Percentiles rank a stretch among this genome's conserved stretches.
These are phyloP conservation scores for Backusella parvicylindrica DNA, from an alignment of 192 early-diverging fungal genomes.

Conservation along the genomic window DNA sequence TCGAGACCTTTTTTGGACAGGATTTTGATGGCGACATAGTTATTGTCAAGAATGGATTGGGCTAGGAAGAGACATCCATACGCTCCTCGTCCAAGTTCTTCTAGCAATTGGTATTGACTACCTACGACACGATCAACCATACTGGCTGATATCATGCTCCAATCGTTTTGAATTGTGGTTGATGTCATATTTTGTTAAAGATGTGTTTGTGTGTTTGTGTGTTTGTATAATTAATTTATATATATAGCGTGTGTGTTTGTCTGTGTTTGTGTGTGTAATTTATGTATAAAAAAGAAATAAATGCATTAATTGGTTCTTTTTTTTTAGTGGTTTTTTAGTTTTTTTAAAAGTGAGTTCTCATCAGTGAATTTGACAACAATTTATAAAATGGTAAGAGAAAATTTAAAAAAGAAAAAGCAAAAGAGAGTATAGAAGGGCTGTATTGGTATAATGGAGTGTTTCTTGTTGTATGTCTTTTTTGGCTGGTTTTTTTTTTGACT, in stretches of 20 bases:
- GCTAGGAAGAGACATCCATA: slow-evolving; percentile 74
- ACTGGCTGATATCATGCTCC: neutral
- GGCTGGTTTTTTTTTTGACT: neutral
- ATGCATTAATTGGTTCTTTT: neutral
- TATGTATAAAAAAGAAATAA: neutral
- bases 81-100: slow-evolving; percentile 65
- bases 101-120: slow-evolving; percentile 36
- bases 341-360: neutral
- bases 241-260: neutral
- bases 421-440: neutral
- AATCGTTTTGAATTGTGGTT: neutral
- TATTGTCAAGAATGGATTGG: slow-evolving; percentile 41
- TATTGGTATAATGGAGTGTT: neutral
- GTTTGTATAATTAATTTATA: too few relatives aligned
- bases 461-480: neutral
- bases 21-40: slow-evolving; percentile 62
- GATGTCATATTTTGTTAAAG: neutral
- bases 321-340: neutral
- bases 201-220: neutral
- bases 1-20: slow-evolving; percentile 44
- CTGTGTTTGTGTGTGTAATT: neutral
- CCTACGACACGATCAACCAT: slow-evolving; percentile 7
- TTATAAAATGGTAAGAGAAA: neutral
- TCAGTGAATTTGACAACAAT: neutral
- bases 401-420: neutral